These are phyloP conservation scores for Quercus agrifolia DNA, from an alignment of 306 rosid species.

Conservation along the genomic window DNA sequence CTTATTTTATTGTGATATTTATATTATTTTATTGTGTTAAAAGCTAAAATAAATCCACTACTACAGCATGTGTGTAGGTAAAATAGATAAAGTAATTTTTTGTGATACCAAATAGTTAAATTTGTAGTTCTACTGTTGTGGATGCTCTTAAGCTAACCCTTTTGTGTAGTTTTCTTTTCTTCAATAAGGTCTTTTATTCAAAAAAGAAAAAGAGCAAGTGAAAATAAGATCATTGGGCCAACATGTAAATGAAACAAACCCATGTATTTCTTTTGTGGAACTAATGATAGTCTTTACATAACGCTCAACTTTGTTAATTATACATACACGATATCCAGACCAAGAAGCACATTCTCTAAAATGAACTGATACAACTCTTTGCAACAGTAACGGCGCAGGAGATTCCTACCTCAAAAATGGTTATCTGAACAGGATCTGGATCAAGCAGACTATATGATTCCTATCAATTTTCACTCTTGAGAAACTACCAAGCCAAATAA, in stretches of 20 bases:
- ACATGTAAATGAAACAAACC: slow-evolving; percentile 3
- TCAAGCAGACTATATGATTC: slow-evolving; percentile 23
- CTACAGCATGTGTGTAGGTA: too few relatives aligned
- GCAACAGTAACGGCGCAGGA: not conserved
- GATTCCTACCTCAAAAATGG: slow-evolving; percentile 26
- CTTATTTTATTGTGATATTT: too few relatives aligned
- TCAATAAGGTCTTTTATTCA: too few relatives aligned
- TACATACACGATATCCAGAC: slow-evolving; percentile 34
- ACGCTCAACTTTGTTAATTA: slow-evolving; percentile 23
- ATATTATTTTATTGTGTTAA: too few relatives aligned
- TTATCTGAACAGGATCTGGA: slow-evolving; percentile 31
- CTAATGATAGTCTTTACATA: slow-evolving; percentile 29
- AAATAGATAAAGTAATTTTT: too few relatives aligned
- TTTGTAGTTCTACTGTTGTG: too few relatives aligned
- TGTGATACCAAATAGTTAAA: too few relatives aligned
- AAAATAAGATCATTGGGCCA: not conserved
- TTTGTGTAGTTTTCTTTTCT: too few relatives aligned
- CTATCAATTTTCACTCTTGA: slow-evolving; percentile 4
- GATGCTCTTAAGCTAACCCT: too few relatives aligned
- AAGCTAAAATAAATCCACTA: too few relatives aligned
- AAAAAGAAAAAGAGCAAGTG: not conserved
- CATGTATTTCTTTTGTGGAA: slow-evolving; percentile 20
- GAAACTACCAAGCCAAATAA: slow-evolving; percentile 16
- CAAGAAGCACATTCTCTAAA: slow-evolving; percentile 26
- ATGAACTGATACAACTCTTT: not conserved